Conservation (phyloP, 495 filamentous ascomycete species). For the Pseudomonodictys pantanalensis region DNA sequence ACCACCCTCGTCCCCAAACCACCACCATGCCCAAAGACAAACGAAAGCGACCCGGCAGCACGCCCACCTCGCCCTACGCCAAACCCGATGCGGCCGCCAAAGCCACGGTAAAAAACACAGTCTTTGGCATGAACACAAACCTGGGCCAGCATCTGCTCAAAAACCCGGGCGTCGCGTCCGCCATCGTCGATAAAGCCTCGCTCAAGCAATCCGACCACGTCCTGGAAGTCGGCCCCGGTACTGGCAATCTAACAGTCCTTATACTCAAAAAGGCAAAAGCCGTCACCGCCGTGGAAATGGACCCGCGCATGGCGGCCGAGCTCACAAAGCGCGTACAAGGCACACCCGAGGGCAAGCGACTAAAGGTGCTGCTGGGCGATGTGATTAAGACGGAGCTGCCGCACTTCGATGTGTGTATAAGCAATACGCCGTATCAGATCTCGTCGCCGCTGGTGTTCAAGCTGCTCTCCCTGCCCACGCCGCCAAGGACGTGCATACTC, state of each 20-base stretch:
- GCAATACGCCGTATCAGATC: conserved; percentile 95
- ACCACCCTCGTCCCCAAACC: not conserved
- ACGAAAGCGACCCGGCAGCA: conserved; percentile 50
- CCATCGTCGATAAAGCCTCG: conserved; percentile 81
- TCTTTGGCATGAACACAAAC: conserved; percentile 84
- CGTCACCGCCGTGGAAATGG: conserved; percentile 87
- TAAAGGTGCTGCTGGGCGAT: conserved; percentile 86
- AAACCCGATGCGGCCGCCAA: conserved; percentile 49
- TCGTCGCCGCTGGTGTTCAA: conserved; percentile 90
- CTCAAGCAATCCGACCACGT: conserved; percentile 85
- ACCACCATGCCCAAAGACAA: conserved; percentile 52
- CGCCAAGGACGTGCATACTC: conserved; percentile 74
- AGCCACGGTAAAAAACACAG: conserved; percentile 61
- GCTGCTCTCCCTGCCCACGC: conserved; percentile 72
- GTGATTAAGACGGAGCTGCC: conserved; percentile 83
- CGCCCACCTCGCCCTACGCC: conserved; percentile 53
- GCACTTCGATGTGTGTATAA: conserved; percentile 86
- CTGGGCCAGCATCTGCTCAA: conserved; percentile 93
- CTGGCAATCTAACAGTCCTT: conserved; percentile 83
- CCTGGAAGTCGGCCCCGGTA: conserved; percentile 74
- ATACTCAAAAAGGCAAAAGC: conserved; percentile 81
- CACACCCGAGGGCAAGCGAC: conserved; percentile 70
- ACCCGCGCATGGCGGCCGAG: conserved; percentile 95
- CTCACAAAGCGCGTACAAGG: conserved; percentile 92
- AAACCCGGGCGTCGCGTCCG: conserved; percentile 88